Conservation (phyloP, 2,329 filamentous ascomycete genomes). For the Arachnomyces sp. region DNA sequence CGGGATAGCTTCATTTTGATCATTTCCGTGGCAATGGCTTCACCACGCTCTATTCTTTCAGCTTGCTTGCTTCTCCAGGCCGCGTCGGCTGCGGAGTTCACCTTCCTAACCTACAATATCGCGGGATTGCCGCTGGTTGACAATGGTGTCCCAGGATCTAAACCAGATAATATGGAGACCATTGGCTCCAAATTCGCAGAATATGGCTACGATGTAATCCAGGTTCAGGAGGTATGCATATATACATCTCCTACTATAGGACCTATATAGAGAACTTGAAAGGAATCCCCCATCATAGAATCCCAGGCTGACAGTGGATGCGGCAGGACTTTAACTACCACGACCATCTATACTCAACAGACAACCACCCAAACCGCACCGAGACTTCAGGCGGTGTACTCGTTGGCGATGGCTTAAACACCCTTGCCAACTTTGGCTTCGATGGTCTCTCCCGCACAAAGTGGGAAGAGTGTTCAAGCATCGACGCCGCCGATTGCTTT, state of each 20-base stretch:
- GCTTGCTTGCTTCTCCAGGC: conserved; percentile 5
- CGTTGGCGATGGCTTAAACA: conserved; percentile 58
- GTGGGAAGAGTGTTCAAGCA: conserved; percentile 52
- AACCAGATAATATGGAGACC: conserved; percentile 46
- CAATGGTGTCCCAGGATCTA: conserved; percentile 56
- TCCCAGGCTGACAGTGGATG: conserved; percentile 19
- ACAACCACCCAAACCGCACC: conserved; percentile 53
- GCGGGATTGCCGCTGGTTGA: conserved; percentile 53
- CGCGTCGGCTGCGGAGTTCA: conserved; percentile 38
- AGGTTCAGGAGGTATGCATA: conserved; percentile 48
- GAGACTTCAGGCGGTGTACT: conserved; percentile 56
- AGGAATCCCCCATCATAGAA: no score
- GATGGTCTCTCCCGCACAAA: conserved; percentile 48
- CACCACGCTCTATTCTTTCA: no score
- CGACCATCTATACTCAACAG: conserved; percentile 52
- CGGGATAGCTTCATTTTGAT: no score
- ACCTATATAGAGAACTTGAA: no score
- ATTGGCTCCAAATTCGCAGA: conserved; percentile 51
- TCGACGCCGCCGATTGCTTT: conserved; percentile 51
- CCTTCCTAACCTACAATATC: conserved; percentile 50
- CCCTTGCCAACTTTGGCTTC: conserved; percentile 52
- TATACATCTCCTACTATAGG: conserved; percentile 6
- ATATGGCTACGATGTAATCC: conserved; percentile 53
- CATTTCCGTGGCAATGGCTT: no score
- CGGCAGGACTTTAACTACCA: conserved; percentile 58